Conservation (phyloP, 2,329 filamentous ascomycete genomes). For the Phialocephala subalpina region DNA sequence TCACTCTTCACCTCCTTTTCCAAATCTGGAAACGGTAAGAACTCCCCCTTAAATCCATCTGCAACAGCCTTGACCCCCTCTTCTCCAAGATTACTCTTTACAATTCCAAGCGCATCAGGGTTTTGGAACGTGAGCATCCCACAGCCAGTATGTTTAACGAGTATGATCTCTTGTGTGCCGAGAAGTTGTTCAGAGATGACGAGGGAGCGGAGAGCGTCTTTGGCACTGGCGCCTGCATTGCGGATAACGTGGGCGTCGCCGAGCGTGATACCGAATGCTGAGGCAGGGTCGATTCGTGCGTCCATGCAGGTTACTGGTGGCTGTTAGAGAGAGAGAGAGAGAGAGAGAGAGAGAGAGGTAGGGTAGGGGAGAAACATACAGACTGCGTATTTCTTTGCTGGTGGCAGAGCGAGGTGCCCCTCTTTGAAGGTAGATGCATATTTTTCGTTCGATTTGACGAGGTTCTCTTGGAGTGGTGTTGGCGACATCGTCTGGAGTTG, state of each 20-base stretch:
- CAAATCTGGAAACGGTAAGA: conserved; percentile 62
- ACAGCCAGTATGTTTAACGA: conserved; percentile 62
- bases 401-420: conserved; percentile 71
- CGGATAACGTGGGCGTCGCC: conserved; percentile 83
- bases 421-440: conserved; percentile 69
- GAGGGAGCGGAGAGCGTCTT: conserved; percentile 76
- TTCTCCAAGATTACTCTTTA: conserved; percentile 64
- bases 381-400: conserved; percentile 72
- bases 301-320: conserved; percentile 80
- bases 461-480: conserved; percentile 59
- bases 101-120: conserved; percentile 59
- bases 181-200: conserved; percentile 83
- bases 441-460: conserved; percentile 63
- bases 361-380: conserved; percentile 51
- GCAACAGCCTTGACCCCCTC: conserved; percentile 48
- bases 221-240: conserved; percentile 73
- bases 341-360: conserved; percentile 28
- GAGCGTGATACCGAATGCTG: conserved; percentile 73
- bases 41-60: conserved; percentile 34
- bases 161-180: conserved; percentile 76
- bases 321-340: conserved; percentile 18
- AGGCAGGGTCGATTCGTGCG: conserved; percentile 72
- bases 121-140: conserved; percentile 77
- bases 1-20: conserved; percentile 72
- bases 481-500: conserved; percentile 22